A percentile compares a stretch with the other conserved stretches of the same genome.
Conservation (phyloP, 2,329 filamentous ascomycete genomes). For the Aspergillus carbonarius region DNA sequence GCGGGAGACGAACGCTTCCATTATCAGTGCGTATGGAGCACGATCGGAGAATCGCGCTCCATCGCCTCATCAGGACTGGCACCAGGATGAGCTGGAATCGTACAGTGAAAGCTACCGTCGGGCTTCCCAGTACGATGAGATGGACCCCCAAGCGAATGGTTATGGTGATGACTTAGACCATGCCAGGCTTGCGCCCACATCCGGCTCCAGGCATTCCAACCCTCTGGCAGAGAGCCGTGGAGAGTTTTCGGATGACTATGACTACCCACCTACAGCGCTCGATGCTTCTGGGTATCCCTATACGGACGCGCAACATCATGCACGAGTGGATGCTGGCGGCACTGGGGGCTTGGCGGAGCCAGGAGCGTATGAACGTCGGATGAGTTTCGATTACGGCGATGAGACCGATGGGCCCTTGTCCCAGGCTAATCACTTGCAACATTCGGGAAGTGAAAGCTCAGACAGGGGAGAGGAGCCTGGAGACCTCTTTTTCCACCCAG, state of each 20-base stretch:
- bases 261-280: conserved; percentile 39
- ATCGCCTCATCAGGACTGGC: conserved; percentile 34
- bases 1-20: conserved; percentile 56
- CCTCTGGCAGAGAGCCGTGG: conserved; percentile 24
- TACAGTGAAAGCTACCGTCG: conserved; percentile 69
- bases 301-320: conserved; percentile 56
- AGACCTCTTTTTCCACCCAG: conserved; percentile 92
- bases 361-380: conserved; percentile 60
- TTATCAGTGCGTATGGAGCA: conserved; percentile 41
- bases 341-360: conserved; percentile 87
- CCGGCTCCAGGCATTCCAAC: conserved; percentile 30
- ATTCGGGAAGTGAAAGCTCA: conserved; percentile 63
- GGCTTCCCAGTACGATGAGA: conserved; percentile 60
- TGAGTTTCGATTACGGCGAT: conserved; percentile 92
- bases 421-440: conserved; percentile 49
- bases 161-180: conserved; percentile 19
- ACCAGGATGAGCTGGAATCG: conserved; percentile 72
- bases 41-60: conserved; percentile 41
- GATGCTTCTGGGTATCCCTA: conserved; percentile 60
- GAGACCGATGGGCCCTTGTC: conserved; percentile 68
- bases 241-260: conserved; percentile 35
- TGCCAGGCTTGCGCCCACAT: conserved; percentile 20
- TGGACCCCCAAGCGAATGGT: conserved; percentile 23
- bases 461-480: conserved; percentile 74
- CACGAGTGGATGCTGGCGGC: conserved; percentile 79